Percentiles rank a stretch among this genome's conserved stretches.
Conservation (phyloP, 2,329 filamentous ascomycete genomes). For the Graphilbum fragrans region DNA sequence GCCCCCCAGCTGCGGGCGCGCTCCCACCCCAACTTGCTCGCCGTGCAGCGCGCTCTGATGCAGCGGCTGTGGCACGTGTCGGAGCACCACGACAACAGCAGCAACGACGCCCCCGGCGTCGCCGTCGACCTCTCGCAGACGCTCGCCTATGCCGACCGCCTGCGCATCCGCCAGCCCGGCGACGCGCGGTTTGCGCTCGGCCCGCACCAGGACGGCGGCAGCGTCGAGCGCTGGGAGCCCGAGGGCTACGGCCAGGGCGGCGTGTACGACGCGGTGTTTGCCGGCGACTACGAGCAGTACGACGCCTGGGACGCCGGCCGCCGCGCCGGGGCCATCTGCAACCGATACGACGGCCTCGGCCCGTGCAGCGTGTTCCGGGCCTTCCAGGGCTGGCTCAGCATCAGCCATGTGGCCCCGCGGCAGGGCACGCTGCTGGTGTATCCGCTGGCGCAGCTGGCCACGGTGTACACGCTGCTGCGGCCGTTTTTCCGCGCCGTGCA, state of each 20-base stretch:
- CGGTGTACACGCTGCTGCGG: slow-evolving; percentile 67
- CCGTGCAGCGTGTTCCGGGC: slow-evolving; percentile 77
- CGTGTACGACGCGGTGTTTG: slow-evolving; percentile 63
- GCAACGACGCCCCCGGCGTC: slow-evolving; percentile 7
- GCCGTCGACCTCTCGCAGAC: slow-evolving; percentile 24
- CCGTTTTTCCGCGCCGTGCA: slow-evolving; percentile 61
- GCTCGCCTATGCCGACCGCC: slow-evolving; percentile 56
- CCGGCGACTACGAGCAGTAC: slow-evolving; percentile 67
- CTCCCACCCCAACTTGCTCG: slow-evolving; percentile 51
- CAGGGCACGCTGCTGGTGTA: slow-evolving; percentile 78
- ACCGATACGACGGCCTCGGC: slow-evolving; percentile 71
- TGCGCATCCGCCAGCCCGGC: slow-evolving; percentile 60
- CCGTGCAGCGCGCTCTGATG: slow-evolving; percentile 50
- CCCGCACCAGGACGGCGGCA: slow-evolving; percentile 63
- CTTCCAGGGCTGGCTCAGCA: slow-evolving; percentile 81
- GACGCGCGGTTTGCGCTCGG: slow-evolving; percentile 60
- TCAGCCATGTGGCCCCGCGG: slow-evolving; percentile 58
- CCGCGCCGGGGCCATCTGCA: slow-evolving; percentile 54
- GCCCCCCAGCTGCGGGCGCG: slow-evolving; percentile 54
- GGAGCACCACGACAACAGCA: too few species aligned
- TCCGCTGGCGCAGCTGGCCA: slow-evolving; percentile 62
- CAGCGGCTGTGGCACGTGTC: slow-evolving; percentile 43
- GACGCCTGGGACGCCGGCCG: slow-evolving; percentile 71
- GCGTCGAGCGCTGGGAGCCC: slow-evolving; percentile 63
- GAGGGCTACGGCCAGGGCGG: slow-evolving; percentile 52